phyloP scores from a whole-genome alignment of 1,284 basidiomycete species.

The Meira miltonrushii region DNA sequence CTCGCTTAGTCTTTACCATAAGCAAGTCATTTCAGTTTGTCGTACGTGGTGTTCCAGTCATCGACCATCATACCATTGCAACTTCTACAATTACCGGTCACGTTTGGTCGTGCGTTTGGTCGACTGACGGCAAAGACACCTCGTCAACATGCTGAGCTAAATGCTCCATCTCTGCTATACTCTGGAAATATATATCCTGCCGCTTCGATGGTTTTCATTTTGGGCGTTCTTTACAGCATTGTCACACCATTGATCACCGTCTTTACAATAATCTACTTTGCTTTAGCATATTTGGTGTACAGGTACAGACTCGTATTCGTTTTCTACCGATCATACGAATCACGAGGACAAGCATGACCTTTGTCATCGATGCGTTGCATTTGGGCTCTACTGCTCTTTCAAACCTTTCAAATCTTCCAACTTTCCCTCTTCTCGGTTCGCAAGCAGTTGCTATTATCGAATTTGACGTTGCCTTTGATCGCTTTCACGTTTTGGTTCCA shows the following conservation, averaged over 20 bases:
- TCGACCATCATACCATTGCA: constrained; percentile 92
- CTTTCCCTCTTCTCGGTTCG: constrained; percentile 71
- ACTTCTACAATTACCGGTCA: constrained; percentile 56
- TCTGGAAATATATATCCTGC: constrained; percentile 75
- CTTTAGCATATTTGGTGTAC: constrained; percentile 72
- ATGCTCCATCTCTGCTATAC: constrained; percentile 83
- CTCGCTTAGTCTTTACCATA: constrained; percentile 37
- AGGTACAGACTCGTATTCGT: constrained; percentile 95
- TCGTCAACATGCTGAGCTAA: constrained; percentile 86
- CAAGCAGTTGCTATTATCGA: constrained; percentile 68
- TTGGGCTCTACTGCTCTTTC: constrained; percentile 47
- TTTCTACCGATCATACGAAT: constrained; percentile 89
- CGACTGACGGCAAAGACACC: constrained; percentile 41
- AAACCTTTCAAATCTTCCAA: constrained; percentile 50
- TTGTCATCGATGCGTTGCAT: constrained; percentile 51
- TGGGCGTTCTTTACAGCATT: constrained; percentile 89
- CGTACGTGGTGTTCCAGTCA: constrained; percentile 88
- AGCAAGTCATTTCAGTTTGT: constrained; percentile 80
- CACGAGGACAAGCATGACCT: constrained; percentile 88
- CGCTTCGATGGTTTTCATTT: constrained; percentile 88
- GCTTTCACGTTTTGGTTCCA: constrained; percentile 71
- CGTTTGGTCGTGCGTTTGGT: constrained; percentile 31
- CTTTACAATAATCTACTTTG: constrained; percentile 92
- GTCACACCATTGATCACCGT: constrained; percentile 88
- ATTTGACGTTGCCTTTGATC: constrained; percentile 73